Evolutionary conservation across 306 rosid genomes (phyloP), one percentile per base, ranked within the genome.

Genomic region (Begonia fuchsioides): DNA sequence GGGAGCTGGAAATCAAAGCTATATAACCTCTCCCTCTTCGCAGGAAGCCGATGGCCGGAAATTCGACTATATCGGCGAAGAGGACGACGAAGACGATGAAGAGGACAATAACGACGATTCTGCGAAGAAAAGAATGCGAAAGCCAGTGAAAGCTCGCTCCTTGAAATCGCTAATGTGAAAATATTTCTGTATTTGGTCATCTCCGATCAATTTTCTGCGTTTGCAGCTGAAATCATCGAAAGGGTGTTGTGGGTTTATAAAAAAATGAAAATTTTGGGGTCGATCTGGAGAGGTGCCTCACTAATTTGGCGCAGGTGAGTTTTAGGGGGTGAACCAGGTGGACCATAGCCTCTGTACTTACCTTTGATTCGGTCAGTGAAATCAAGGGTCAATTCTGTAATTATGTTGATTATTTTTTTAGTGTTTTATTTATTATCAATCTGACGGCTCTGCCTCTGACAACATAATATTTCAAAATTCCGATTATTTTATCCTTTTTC

Each of bases 91-190:
- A 0, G 62, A 68, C 0, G 67, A 47, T 0, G 57, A 43, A 2
- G 57, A 12, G 0, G 61, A 43, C 0, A 43, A 45, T 0, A 75
- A 56, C 1, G 73, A 60, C 8, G 74, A 58, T 11, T 47, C 59
- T 43, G 76, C 76, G 38, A 80, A 70, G 57, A 80, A 71, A 61
- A 52, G 81, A 66, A 72, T 72, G 94, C 82, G n/a, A n/a, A n/a
- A n/a, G n/a, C n/a, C n/a, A n/a, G n/a, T n/a, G n/a, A n/a, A n/a
- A n/a, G n/a, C n/a, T 5, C 73, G 95, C 63, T 88, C 95, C 19
- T 47, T 88, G 53, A 88, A 88, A 60, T 88, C 96, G 10, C 66
- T 88, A 1, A 83, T 88, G 96, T 83, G 67, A 72, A 50, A 13
- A 18, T 50, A 19, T 4, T 2, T 19, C 26, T 19, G 26, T 19